Evolutionary conservation across 169 alveolate genomes (phyloP).

Genomic region (Besnoitia besnoiti): DNA sequence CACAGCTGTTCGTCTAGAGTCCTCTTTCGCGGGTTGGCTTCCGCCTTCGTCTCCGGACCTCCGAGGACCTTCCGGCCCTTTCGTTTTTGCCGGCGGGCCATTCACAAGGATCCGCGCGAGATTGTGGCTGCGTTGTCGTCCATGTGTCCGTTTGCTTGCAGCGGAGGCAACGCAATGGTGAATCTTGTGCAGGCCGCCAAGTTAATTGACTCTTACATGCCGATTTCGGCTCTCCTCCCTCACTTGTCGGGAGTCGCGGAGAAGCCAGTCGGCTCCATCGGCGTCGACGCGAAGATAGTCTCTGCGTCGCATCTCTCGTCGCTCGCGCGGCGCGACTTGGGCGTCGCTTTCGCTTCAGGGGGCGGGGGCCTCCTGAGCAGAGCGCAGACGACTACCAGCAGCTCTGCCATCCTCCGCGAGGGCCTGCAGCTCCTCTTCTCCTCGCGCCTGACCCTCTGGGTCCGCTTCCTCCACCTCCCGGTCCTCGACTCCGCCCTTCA

Average conservation of each 20-base stretch:
- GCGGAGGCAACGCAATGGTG: conserved; percentile 22
- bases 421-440: background rate
- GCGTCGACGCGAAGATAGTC: no score
- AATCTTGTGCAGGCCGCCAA: conserved; percentile 18
- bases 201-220: conserved; percentile 16
- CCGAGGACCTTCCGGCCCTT: no score
- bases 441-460: conserved; percentile 19
- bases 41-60: no score
- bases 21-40: no score
- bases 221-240: background rate
- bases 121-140: background rate
- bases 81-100: no score
- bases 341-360: no score
- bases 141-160: background rate
- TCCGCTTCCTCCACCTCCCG: background rate
- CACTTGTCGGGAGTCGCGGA: background rate
- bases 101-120: no score
- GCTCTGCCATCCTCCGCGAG: background rate
- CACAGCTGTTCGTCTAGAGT: no score
- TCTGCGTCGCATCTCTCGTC: no score
- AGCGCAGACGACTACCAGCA: background rate
- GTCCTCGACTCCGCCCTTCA: background rate
- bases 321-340: no score
- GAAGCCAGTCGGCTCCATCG: no score
- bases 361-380: background rate